A percentile compares a stretch with the other conserved stretches of the same genome.
Conservation (phyloP, 495 filamentous ascomycete genomes). For the Rhizodiscina lignyota region DNA sequence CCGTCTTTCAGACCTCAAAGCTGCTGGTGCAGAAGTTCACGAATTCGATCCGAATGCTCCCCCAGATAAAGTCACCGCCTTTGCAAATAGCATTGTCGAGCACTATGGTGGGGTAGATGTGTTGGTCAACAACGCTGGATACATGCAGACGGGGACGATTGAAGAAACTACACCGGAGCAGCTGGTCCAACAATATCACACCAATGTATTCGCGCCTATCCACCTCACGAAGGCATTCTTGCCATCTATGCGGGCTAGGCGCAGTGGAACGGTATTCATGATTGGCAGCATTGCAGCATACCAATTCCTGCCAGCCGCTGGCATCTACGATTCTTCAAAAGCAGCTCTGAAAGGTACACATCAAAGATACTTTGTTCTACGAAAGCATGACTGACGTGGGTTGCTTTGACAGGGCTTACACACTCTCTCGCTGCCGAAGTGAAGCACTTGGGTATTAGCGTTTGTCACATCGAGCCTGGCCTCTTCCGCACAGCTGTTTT, state of each 20-base stretch:
- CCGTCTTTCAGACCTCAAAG: slow-evolving; percentile 13
- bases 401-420: slow-evolving; percentile 1
- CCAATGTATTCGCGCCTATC: slow-evolving; percentile 15
- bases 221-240: slow-evolving; percentile 11
- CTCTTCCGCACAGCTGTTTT: slow-evolving; percentile 10
- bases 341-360: slow-evolving; percentile 14
- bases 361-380: background rate
- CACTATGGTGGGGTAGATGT: slow-evolving; percentile 14
- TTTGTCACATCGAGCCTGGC: slow-evolving; percentile 9
- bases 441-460: slow-evolving; percentile 5
- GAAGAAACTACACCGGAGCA: slow-evolving; percentile 10
- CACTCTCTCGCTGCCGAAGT: no score
- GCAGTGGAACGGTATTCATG: slow-evolving; percentile 12
- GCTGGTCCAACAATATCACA: slow-evolving; percentile 12
- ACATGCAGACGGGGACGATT: slow-evolving; percentile 8
- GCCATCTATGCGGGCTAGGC: slow-evolving; percentile 9
- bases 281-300: slow-evolving; percentile 11
- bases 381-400: background rate
- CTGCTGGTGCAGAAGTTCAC: no score
- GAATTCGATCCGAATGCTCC: slow-evolving; percentile 10
- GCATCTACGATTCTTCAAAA: slow-evolving; percentile 13
- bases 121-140: slow-evolving; percentile 15
- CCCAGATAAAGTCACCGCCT: slow-evolving; percentile 1
- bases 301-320: slow-evolving; percentile 3
- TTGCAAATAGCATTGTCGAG: slow-evolving; percentile 1